Evolutionary conservation across 352 stramenopile species (phyloP), one percentile per base, ranked within the genome.

Genomic region (Pythium vanterpoolii): DNA sequence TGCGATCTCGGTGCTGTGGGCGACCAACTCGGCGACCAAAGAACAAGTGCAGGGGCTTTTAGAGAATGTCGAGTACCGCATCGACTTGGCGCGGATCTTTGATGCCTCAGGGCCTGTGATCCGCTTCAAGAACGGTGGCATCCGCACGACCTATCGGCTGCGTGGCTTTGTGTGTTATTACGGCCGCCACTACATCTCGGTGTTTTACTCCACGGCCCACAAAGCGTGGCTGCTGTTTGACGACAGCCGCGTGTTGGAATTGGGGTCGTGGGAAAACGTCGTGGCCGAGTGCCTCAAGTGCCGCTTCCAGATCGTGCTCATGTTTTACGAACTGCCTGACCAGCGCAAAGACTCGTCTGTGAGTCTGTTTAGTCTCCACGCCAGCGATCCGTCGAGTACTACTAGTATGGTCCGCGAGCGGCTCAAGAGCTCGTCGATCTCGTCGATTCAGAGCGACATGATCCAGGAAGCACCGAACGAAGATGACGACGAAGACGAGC

Each of bases 161-260:
- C 79, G 79, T 13, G 85, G 85, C 4, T 87, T 94, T 60, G 85
- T 94, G 28, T 94, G 85, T 61, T 94, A 94, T 60, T 94, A 94
- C 48, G 85, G 85, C 1, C 76, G 73, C 4, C 85, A 94, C 60
- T 94, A 94, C 57, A 78, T 94, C 34, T 81, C 85, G 14, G 62
- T 93, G 4, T 94, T 94, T 46, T 93, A 91, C 75, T 88, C 74
- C 55, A 94, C 83, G 33, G 83, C 84, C 9, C 85, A 94, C 71
- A 87, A 91, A 45, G 87, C 87, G 66, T 94, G 85, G 85, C 57
- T 93, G n/a, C 74, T 94, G 30, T 93, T 94, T 46, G 85, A 94
- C 36, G 85, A 94, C 51, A 90, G 72, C 24, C 83, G 80, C 16
- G 85, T 94, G 23, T 67, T 87, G 3, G 80, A 92, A 48, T 79